Evolutionary conservation across 78 protist genomes (phyloP).

Genomic region (Diacronema lutheri): DNA sequence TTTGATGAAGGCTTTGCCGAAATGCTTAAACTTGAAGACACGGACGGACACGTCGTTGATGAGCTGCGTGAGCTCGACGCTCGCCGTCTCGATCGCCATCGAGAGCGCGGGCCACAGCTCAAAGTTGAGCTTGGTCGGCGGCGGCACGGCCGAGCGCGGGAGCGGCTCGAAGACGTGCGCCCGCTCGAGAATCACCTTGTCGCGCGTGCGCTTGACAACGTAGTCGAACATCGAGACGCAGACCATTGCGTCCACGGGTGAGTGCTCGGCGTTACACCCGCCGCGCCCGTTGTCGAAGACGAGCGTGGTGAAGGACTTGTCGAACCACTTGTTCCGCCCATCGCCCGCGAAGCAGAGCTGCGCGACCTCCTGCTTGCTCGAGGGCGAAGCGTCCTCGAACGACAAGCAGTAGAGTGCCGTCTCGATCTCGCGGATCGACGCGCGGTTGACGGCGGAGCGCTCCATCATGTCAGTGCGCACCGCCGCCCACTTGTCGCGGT

Average conservation of each 20-base stretch:
- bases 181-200: background rate
- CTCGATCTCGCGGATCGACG: background rate
- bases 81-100: background rate
- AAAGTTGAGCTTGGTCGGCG: background rate
- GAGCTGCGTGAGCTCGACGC: background rate
- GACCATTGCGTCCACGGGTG: slow-evolving; percentile 34
- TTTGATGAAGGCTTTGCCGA: background rate
- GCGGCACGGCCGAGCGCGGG: background rate
- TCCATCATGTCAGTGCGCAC: background rate
- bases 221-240: background rate
- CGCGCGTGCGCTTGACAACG: no score
- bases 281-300: slow-evolving; percentile 28
- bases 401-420: background rate
- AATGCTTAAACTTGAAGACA: background rate
- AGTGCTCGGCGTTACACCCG: slow-evolving; percentile 54
- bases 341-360: background rate
- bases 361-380: background rate
- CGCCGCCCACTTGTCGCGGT: slow-evolving; percentile 34
- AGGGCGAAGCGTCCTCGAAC: background rate
- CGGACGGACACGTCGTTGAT: background rate
- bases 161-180: background rate
- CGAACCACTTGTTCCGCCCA: slow-evolving; percentile 46
- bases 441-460: background rate
- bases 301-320: slow-evolving; percentile 54
- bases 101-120: background rate